A percentile compares a stretch with the other conserved stretches of the same genome.
These are phyloP conservation scores for Inga oerstediana DNA, from an alignment of 306 rosid genomes.

Conservation along the genomic window DNA sequence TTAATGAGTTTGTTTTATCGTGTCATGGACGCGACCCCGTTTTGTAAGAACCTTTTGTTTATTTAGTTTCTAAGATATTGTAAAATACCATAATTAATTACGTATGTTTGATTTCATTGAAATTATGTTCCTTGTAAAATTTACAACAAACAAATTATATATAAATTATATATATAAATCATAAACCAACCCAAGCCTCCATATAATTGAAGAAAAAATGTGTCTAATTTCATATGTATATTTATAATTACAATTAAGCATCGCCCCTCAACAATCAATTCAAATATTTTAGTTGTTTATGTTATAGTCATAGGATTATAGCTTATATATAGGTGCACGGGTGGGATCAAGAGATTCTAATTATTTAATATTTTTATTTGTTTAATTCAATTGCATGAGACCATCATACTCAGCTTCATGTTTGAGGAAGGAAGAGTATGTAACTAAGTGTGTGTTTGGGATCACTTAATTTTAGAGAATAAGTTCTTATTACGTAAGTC, in stretches of 20 bases:
- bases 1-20: neutral
- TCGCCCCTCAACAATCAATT: conserved; percentile 10
- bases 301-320: neutral
- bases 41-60: neutral
- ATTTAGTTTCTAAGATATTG: too few relatives aligned
- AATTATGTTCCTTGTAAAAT: neutral
- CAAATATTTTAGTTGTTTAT: neutral
- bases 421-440: neutral
- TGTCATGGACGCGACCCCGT: neutral
- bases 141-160: neutral
- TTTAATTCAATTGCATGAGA: neutral
- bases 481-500: too few relatives aligned
- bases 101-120: neutral
- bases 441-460: neutral
- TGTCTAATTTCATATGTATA: neutral
- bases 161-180: neutral
- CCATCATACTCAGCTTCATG: neutral
- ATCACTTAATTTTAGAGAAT: too few relatives aligned
- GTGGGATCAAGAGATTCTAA: neutral
- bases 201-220: neutral
- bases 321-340: neutral
- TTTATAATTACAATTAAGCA: neutral
- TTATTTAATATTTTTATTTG: neutral
- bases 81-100: neutral
- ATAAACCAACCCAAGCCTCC: neutral